Percentiles rank a stretch among this genome's conserved stretches.
phyloP scores from a whole-genome alignment of 768 basidiomycete genomes.

The Rhodotorula taiwanensis region DNA sequence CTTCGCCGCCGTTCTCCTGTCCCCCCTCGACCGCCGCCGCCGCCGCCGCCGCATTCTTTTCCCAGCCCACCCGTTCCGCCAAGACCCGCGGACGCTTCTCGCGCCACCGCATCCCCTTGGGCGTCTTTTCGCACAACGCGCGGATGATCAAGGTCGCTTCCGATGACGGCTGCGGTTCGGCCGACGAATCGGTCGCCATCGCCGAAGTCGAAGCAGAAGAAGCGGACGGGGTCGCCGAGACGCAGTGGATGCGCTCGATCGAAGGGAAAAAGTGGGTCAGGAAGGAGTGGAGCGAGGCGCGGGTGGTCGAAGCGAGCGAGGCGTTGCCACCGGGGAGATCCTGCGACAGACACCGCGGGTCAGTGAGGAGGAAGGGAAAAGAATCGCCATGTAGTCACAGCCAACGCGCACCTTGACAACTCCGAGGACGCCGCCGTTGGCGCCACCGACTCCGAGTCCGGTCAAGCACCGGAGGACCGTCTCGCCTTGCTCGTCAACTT shows the following conservation, averaged over 20 bases:
- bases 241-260: conserved; percentile 68
- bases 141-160: conserved; percentile 69
- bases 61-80: conserved; percentile 59
- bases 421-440: conserved; percentile 60
- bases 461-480: conserved; percentile 78
- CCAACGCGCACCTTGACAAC: conserved; percentile 27
- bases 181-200: conserved; percentile 17
- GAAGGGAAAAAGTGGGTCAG: conserved; percentile 88
- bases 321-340: conserved; percentile 34
- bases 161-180: conserved; percentile 43
- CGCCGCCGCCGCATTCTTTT: conserved; percentile 40
- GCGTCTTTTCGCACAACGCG: conserved; percentile 75
- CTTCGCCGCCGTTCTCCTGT: neutral
- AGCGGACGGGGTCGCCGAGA: conserved; percentile 44
- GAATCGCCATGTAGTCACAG: neutral
- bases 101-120: conserved; percentile 71
- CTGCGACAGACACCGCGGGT: neutral
- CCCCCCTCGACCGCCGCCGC: neutral
- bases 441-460: conserved; percentile 79
- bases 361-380: neutral
- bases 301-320: conserved; percentile 52
- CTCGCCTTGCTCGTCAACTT: conserved; percentile 81
- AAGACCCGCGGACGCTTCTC: conserved; percentile 71
- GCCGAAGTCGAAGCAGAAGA: conserved; percentile 50
- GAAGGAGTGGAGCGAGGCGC: conserved; percentile 88